Conservation (phyloP, 2,329 filamentous ascomycete genomes). For the Aspergillus aculeatus region DNA sequence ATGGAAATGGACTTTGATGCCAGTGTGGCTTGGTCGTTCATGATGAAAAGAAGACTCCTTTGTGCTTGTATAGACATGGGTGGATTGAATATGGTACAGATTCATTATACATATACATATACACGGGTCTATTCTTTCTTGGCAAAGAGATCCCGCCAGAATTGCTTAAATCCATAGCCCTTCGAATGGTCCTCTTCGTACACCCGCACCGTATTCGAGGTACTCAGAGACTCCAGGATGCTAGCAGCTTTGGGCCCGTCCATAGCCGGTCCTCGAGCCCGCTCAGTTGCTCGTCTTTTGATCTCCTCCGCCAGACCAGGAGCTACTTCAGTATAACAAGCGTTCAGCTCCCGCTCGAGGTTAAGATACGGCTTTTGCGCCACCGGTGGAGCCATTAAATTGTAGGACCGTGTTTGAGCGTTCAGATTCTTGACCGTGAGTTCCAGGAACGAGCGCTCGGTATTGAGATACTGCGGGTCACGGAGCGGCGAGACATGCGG, state of each 20-base stretch:
- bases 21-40: too few relatives aligned
- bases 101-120: constrained; percentile 6
- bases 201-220: constrained; percentile 54
- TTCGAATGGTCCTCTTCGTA: constrained; percentile 72
- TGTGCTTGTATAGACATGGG: constrained; percentile 1
- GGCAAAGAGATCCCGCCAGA: constrained; percentile 79
- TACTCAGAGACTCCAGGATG: constrained; percentile 62
- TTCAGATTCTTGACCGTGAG: constrained; percentile 79
- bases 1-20: too few relatives aligned
- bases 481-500: constrained; percentile 65
- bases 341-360: constrained; percentile 74
- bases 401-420: constrained; percentile 78
- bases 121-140: constrained; percentile 17
- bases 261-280: constrained; percentile 39
- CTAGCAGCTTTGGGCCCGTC: constrained; percentile 41
- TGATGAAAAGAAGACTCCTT: not conserved
- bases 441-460: constrained; percentile 72
- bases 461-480: constrained; percentile 71
- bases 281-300: constrained; percentile 60
- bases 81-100: constrained; percentile 8
- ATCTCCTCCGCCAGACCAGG: constrained; percentile 72
- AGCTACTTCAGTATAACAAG: constrained; percentile 84
- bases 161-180: constrained; percentile 78
- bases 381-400: constrained; percentile 87
- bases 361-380: constrained; percentile 91